Percentiles rank a stretch among this genome's conserved stretches.
These are phyloP conservation scores for Colletotrichum limetticola DNA, from an alignment of 2,329 filamentous ascomycete species.

Conservation along the genomic window DNA sequence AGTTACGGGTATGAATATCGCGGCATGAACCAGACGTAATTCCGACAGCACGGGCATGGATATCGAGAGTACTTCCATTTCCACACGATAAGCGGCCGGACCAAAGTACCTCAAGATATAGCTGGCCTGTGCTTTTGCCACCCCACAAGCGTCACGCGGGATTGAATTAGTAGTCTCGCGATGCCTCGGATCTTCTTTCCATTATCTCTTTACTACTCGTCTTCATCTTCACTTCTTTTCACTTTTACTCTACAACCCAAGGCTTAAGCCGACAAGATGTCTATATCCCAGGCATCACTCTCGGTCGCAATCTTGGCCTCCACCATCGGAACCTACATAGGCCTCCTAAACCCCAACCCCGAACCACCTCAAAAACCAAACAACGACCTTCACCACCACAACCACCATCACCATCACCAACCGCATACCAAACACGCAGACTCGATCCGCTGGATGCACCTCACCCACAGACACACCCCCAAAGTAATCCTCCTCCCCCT, in stretches of 20 bases:
- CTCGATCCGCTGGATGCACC: constrained; percentile 38
- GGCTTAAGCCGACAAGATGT: neutral
- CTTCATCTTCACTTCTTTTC: neutral
- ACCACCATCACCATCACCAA: neutral
- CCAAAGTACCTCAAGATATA: neutral
- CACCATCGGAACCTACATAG: constrained; percentile 43
- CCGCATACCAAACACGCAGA: neutral
- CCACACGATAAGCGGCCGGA: rapidly evolving
- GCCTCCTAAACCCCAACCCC: constrained; percentile 46
- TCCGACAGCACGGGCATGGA: neutral
- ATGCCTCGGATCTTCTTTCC: neutral
- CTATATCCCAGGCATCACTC: neutral
- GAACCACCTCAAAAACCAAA: constrained; percentile 23
- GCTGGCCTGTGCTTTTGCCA: neutral
- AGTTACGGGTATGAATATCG: neutral
- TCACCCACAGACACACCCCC: constrained; percentile 40
- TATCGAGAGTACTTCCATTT: neutral
- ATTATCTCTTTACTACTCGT: too few species aligned
- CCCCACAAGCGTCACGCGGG: neutral
- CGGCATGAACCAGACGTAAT: neutral
- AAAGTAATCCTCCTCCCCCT: constrained; percentile 40
- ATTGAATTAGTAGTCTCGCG: neutral
- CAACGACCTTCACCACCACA: constrained; percentile 34
- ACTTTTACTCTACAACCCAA: neutral
- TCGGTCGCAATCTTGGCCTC: constrained; percentile 39